Evolutionary conservation across 495 filamentous ascomycete species (phyloP), one percentile per base, ranked within the genome.

Genomic region (Podospora sp.): DNA sequence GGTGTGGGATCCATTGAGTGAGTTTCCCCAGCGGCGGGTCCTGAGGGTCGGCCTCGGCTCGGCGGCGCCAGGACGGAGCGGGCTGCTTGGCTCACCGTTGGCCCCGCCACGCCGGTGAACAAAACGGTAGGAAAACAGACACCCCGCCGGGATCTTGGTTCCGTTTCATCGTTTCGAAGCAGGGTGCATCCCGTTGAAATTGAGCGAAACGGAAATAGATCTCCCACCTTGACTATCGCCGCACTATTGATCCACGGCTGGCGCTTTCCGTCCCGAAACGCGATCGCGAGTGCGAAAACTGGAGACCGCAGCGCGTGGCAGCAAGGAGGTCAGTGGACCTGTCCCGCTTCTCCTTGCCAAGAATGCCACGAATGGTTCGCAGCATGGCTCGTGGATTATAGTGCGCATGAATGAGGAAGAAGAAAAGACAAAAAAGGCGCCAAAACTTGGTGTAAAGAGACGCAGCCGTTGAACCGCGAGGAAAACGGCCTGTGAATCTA

Each of bases 31-130:
- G 40, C 5, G 40, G 40, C 40, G 40, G 40, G 40, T 46, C 40
- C 11, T 46, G 40, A 46, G 5, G 14, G 40, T 14, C 16, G 40
- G 40, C 53, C 53, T 57, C 53, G 53, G 9, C 53, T 27, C 53
- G 53, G 21, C 53, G 22, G 22, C 53, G 53, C 53, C 22, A 24
- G 53, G 4, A 18, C 53, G 26, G 22, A 27, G 11, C 22, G 29
- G 14, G 40, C 40, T 2, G 53, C 53, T 57, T 57, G 53, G 53
- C 53, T 57, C 53, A 57, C 53, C 53, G 53, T 57, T 57, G 20
- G 4, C 53, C 26, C 53, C 26, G 26, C 11, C 53, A 57, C 16
- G 2, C 14, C 40, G 40, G 40, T 6, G 40, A 46, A 14, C 16
- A 46, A 12, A 18, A 46, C 40, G 40, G 40, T 14, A 2, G 40